Conservation (phyloP, 192 early-diverging fungal genomes). For the Backusella luteola region DNA sequence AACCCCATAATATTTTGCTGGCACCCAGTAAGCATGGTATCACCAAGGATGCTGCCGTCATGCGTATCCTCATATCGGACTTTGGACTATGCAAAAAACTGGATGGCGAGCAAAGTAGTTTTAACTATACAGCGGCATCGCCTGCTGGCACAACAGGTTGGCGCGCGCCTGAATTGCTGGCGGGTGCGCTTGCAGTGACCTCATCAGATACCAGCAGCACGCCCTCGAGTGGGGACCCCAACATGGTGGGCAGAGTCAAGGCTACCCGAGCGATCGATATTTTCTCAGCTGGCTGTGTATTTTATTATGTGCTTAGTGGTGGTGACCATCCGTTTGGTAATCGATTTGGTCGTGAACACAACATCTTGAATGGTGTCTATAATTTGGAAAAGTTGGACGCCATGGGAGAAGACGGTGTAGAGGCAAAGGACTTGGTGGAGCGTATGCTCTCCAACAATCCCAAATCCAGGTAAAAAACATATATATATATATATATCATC, state of each 20-base stretch:
- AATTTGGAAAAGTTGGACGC: conserved; percentile 71
- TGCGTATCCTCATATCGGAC: conserved; percentile 89
- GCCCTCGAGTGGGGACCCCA: conserved; percentile 11
- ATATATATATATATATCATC: neutral
- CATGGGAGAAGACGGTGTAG: conserved; percentile 68
- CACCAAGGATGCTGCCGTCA: conserved; percentile 20
- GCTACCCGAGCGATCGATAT: conserved; percentile 92
- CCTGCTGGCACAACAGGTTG: conserved; percentile 92
- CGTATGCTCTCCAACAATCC: conserved; percentile 84
- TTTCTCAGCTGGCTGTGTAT: conserved; percentile 95
- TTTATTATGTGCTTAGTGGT: conserved; percentile 86
- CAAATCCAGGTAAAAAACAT: conserved; percentile 51
- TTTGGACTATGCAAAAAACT: conserved; percentile 96
- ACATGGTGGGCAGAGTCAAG: conserved; percentile 37
- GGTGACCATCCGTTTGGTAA: conserved; percentile 98
- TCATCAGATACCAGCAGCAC: conserved; percentile 13
- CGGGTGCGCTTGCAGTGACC: conserved; percentile 22
- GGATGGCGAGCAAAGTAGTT: conserved; percentile 90
- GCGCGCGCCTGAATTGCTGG: conserved; percentile 88
- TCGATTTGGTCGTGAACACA: conserved; percentile 82
- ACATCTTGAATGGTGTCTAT: conserved; percentile 79
- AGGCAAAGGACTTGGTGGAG: conserved; percentile 88
- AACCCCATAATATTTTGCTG: conserved; percentile 93
- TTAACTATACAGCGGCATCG: conserved; percentile 85
- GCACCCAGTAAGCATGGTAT: conserved; percentile 54